Base-by-base conservation (phyloP, 352 stramenopile genomes). In the Sclerospora graminicola region DNA sequence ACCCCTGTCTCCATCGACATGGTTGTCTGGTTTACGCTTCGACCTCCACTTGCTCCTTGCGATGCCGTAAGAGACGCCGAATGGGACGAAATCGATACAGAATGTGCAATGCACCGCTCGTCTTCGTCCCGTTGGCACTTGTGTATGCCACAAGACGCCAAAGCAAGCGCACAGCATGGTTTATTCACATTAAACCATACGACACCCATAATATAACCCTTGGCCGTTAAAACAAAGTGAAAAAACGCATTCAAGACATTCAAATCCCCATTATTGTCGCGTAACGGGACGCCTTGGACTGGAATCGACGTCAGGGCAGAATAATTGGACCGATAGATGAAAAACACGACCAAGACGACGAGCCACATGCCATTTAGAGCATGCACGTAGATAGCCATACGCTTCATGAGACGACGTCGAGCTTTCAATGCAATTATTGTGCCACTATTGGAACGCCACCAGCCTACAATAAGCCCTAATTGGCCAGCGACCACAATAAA, bases 401-500 rank as follows among this genome's bases (percentile, higher is more conserved):
- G 75, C 48, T 79, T 83, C 71, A 87, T 82, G 41, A 84, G 74
- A 8, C 70, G 71, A 8, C 72, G 66, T 4, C 75, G 57, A 11
- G 72, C 75, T 41, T 82, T 82, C 8, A 84, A 58, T 8, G 72
- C 75, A 35, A 84, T 81, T 20, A 84, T 70, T 6, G 72, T 84
- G 23, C 75, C 75, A 48, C 71, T 83, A 40, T 81, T 87, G n/a
- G 75, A 83, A 32, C 75, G 58, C 71, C 72, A 87, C 71, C 71
- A 87, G 14, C 71, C 69, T 14, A 87, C 45, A 1, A 78, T 58
- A n/a, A 87, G 66, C 21, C 74, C 73, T 11, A 68, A 33, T 29
- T 84, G 71, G 1, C 70, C 71, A 1, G 69, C 57, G 15, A 86
- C 60, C 0, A 86, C 70, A 7, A 86, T 39, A 2, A 83, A 20